A percentile compares a stretch with the other conserved stretches of the same genome.
These are phyloP conservation scores for Pyricularia grisea DNA, from an alignment of 2,329 filamentous ascomycete genomes.

Conservation along the genomic window DNA sequence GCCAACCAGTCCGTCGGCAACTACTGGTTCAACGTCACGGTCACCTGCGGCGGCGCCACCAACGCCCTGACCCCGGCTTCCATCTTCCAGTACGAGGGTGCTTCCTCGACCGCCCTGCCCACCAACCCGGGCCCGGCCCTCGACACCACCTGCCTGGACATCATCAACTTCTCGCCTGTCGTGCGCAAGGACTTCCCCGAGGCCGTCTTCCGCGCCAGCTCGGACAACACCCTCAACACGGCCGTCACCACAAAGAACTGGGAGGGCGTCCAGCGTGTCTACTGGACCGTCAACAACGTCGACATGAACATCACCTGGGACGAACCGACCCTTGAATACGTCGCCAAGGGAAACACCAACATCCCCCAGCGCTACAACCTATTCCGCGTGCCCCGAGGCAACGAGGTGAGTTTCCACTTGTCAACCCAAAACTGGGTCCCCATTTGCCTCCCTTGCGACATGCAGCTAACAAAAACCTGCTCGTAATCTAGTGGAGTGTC, in stretches of 20 bases:
- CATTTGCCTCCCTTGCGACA: conserved; percentile 10
- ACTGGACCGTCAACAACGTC: conserved; percentile 17
- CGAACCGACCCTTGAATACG: conserved; percentile 23
- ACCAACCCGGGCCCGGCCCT: conserved; percentile 17
- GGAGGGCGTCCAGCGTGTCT: conserved; percentile 21
- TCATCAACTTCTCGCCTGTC: conserved; percentile 11
- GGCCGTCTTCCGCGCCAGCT: conserved; percentile 8
- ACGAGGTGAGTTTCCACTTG: conserved; percentile 11
- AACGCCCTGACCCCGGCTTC: conserved; percentile 20
- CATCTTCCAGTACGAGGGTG: conserved; percentile 28
- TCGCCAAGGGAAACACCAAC: conserved; percentile 17
- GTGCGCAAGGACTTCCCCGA: conserved; percentile 9
- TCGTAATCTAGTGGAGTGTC: conserved; percentile 18
- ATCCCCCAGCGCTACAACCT: conserved; percentile 9
- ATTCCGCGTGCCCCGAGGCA: conserved; percentile 12
- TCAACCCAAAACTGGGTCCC: conserved; percentile 11
- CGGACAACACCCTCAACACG: conserved; percentile 11
- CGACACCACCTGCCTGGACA: conserved; percentile 11
- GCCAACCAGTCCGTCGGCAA: conserved; percentile 17
- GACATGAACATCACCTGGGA: conserved; percentile 24
- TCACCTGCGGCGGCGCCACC: conserved; percentile 15
- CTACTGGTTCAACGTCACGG: conserved; percentile 18
- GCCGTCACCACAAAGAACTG: conserved; percentile 7
- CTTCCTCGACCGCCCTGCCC: conserved; percentile 18
- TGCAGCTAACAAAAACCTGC: neutral